Percentiles rank a stretch among this genome's conserved stretches.
Conservation (phyloP, 306 rosid genomes). For the Senna tora region DNA sequence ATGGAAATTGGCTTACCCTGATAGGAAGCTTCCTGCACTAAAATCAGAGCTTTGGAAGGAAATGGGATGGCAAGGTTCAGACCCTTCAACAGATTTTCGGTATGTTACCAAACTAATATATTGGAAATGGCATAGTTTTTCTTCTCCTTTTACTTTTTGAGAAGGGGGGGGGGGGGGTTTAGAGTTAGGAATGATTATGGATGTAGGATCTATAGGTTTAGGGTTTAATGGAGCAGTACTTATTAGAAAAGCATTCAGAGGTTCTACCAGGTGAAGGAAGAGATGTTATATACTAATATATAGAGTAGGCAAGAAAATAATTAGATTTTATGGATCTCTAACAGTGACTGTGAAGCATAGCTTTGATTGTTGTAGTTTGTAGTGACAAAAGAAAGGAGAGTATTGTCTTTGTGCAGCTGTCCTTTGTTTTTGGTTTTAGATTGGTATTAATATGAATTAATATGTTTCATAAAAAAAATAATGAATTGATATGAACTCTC, state of each 20-base stretch:
- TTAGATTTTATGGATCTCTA: conserved; percentile 8
- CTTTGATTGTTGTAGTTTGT: background rate
- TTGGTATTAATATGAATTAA: conserved; percentile 6
- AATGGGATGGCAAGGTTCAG: conserved; percentile 99
- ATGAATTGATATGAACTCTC: conserved; percentile 31
- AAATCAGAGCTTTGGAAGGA: conserved; percentile 97
- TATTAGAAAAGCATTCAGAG: background rate
- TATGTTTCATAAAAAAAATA: background rate
- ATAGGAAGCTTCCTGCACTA: conserved; percentile 78
- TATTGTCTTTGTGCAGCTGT: conserved; percentile 10
- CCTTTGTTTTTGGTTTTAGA: background rate
- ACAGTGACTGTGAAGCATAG: conserved; percentile 2
- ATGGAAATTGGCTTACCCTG: conserved; percentile 92
- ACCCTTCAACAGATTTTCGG: conserved; percentile 99
- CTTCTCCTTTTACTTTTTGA: no score
- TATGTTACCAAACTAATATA: conserved; percentile 37
- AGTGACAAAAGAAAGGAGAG: background rate
- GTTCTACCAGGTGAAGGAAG: conserved; percentile 19
- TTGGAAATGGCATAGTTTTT: background rate
- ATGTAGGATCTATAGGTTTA: background rate
- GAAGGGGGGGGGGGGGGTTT: no score
- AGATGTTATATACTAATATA: conserved; percentile 14
- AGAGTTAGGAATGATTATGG: conserved; percentile 1
- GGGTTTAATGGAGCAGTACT: conserved; percentile 33
- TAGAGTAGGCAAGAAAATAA: background rate